Evolutionary conservation across 2,329 filamentous ascomycete genomes (phyloP).

Genomic region (Aciculosporium take): DNA sequence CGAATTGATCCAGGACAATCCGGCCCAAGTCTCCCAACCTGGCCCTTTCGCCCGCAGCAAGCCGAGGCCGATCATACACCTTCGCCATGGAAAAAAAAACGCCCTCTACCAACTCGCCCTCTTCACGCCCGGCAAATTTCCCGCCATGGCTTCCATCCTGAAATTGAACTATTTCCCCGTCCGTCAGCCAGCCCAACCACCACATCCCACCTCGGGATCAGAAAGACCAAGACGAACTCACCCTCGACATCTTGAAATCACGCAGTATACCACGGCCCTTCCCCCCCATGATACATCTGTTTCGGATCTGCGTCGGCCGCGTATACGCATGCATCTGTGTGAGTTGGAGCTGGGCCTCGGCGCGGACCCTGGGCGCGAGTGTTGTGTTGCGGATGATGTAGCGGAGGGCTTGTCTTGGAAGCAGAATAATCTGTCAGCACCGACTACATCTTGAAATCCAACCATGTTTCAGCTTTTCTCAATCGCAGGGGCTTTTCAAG

Average conservation of each 20-base stretch:
- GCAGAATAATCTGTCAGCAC: too few relatives aligned
- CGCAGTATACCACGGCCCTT: slow-evolving; percentile 79
- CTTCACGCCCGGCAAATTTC: slow-evolving; percentile 79
- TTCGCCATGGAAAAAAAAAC: not conserved
- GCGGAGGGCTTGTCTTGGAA: slow-evolving; percentile 85
- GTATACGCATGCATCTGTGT: slow-evolving; percentile 96
- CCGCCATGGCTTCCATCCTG: slow-evolving; percentile 72
- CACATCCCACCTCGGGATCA: not conserved
- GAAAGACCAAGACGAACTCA: slow-evolving; percentile 32
- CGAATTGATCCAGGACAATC: not conserved
- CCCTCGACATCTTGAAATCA: slow-evolving; percentile 83
- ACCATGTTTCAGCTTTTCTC: too few relatives aligned
- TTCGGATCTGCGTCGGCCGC: slow-evolving; percentile 81
- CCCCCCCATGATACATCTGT: slow-evolving; percentile 85
- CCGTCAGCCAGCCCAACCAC: slow-evolving; percentile 13
- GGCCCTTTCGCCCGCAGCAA: not conserved
- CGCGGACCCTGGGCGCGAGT: slow-evolving; percentile 66
- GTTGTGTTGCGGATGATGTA: slow-evolving; percentile 91
- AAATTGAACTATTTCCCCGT: slow-evolving; percentile 65
- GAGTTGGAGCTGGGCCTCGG: slow-evolving; percentile 84
- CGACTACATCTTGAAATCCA: too few relatives aligned
- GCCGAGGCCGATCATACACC: not conserved
- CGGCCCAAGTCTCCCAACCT: not conserved
- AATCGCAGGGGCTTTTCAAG: not conserved
- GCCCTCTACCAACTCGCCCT: slow-evolving; percentile 80